Evolutionary conservation across 768 basidiomycete genomes (phyloP).

Genomic region (Boletus insuetus): DNA sequence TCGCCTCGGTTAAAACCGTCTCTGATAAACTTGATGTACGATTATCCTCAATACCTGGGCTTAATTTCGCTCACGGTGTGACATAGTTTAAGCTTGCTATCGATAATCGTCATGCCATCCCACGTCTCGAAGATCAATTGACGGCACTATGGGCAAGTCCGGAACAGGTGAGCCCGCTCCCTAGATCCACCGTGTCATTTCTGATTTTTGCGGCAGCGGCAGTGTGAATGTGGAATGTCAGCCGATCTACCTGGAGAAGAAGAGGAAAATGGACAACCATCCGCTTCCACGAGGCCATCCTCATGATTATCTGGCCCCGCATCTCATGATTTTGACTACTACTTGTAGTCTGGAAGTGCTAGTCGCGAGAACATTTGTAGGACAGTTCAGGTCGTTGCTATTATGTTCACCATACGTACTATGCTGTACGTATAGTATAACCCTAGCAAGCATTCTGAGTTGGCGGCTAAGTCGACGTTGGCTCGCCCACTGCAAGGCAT

Average conservation of each 20-base stretch:
- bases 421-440: too few relatives aligned
- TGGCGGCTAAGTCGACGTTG: too few relatives aligned
- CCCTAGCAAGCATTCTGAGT: too few relatives aligned
- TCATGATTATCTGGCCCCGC: background rate
- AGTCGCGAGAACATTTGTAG: background rate
- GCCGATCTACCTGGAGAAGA: background rate
- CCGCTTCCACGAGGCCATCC: background rate
- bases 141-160: background rate
- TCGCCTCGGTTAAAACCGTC: slow-evolving; percentile 6
- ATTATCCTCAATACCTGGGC: background rate
- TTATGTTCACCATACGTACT: background rate
- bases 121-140: slow-evolving; percentile 11
- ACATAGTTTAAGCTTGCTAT: slow-evolving; percentile 13
- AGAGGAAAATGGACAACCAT: background rate
- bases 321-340: background rate
- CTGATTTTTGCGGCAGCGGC: slow-evolving; percentile 5
- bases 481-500: background rate
- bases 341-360: background rate
- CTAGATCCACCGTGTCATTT: background rate
- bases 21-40: slow-evolving; percentile 8
- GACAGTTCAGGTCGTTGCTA: too few relatives aligned
- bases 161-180: background rate
- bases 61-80: background rate
- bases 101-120: slow-evolving; percentile 4
- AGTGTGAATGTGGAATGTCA: slow-evolving; percentile 4